A percentile compares a stretch with the other conserved stretches of the same genome.
These are phyloP conservation scores for Colletotrichum coccodes DNA, from an alignment of 2,329 filamentous ascomycete species.

Conservation along the genomic window DNA sequence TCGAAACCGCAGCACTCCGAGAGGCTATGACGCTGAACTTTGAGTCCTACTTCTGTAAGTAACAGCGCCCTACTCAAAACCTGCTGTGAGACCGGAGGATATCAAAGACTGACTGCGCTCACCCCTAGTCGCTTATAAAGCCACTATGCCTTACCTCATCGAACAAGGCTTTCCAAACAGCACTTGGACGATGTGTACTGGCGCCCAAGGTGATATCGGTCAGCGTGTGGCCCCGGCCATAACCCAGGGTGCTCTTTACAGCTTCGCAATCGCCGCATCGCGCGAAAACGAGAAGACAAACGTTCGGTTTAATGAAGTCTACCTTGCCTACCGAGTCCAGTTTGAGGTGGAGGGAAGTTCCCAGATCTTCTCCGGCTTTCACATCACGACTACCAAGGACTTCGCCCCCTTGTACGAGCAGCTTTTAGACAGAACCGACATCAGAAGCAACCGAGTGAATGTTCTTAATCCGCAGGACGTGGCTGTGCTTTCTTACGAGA, in stretches of 20 bases:
- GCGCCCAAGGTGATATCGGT: constrained; percentile 40
- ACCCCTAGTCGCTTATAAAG: constrained; percentile 43
- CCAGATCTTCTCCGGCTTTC: neutral
- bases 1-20: constrained; percentile 36
- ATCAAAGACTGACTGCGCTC: too few species aligned
- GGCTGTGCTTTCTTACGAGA: neutral
- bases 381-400: neutral
- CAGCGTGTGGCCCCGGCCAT: constrained; percentile 38
- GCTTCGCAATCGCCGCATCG: constrained; percentile 42
- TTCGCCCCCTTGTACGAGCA: neutral
- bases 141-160: constrained; percentile 44
- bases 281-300: constrained; percentile 43
- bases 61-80: too few species aligned
- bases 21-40: constrained; percentile 37
- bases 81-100: too few species aligned
- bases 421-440: neutral
- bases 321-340: constrained; percentile 43
- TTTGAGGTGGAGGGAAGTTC: constrained; percentile 32
- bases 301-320: constrained; percentile 52
- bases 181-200: constrained; percentile 47
- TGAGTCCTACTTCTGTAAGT: constrained; percentile 45
- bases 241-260: constrained; percentile 49
- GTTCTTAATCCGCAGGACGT: neutral
- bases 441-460: neutral
- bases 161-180: constrained; percentile 34